Conservation (phyloP, 345 rosid genomes). For the Moricandia arvensis region DNA sequence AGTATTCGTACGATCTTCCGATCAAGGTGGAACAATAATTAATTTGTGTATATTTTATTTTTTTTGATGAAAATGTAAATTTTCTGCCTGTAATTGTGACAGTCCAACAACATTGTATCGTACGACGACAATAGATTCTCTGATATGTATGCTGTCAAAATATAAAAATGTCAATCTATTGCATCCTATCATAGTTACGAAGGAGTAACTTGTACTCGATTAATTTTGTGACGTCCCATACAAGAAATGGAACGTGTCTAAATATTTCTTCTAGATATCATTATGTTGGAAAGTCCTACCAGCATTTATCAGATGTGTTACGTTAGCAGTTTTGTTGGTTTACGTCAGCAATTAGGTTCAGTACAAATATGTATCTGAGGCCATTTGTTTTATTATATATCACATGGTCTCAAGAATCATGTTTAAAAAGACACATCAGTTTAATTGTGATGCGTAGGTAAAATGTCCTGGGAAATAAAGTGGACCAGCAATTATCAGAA, state of each 20-base stretch:
- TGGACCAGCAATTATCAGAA: slow-evolving; percentile 16
- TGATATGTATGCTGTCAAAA: not conserved
- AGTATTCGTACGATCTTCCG: not conserved
- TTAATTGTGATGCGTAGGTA: not conserved
- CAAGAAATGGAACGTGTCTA: not conserved
- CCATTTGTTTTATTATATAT: no score
- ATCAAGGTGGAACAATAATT: not conserved
- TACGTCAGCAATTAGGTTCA: not conserved
- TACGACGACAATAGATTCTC: not conserved
- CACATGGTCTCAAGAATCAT: no score
- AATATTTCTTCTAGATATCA: not conserved
- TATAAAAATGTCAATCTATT: not conserved
- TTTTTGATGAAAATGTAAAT: not conserved
- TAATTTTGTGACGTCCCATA: slow-evolving; percentile 16
- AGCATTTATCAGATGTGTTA: not conserved
- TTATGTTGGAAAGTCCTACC: not conserved
- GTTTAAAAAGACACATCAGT: not conserved
- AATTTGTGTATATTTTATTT: not conserved
- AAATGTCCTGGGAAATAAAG: not conserved
- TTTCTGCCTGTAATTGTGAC: slow-evolving; percentile 1
- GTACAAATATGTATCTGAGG: not conserved
- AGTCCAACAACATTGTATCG: not conserved
- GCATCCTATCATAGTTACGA: not conserved
- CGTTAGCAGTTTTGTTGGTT: no score
- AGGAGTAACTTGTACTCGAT: slow-evolving; percentile 11